phyloP scores from a whole-genome alignment of 73 alveolate genomes.

The Durusdinium trenchii region DNA sequence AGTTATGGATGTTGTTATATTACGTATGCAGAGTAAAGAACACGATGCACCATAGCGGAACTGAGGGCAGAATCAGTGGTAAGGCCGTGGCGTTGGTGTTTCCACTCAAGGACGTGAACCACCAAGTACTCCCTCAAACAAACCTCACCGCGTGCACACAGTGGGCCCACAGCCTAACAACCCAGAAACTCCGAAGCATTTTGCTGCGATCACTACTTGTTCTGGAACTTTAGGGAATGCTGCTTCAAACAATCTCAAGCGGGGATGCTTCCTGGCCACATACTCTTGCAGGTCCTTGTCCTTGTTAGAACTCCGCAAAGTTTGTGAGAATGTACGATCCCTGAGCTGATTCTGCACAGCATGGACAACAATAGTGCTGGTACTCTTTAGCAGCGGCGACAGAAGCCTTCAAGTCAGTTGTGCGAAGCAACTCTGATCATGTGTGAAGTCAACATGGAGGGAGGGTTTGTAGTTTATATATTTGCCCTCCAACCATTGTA shows the following conservation, averaged over 20 bases:
- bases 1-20: too few species aligned
- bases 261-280: background rate
- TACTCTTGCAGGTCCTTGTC: conserved; percentile 68
- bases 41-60: too few species aligned
- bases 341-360: background rate
- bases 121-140: conserved; percentile 66
- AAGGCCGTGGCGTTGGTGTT: conserved; percentile 1
- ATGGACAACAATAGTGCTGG: background rate
- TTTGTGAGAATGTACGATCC: conserved; percentile 10
- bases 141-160: background rate
- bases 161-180: background rate
- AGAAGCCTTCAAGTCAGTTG: too few species aligned
- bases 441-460: too few species aligned
- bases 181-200: too few species aligned
- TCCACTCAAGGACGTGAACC: conserved; percentile 52
- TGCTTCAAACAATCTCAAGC: background rate
- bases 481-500: too few species aligned
- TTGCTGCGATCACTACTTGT: too few species aligned
- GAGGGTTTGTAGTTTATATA: too few species aligned
- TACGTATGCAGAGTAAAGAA: too few species aligned
- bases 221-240: background rate
- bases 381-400: too few species aligned
- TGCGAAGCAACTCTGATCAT: too few species aligned
- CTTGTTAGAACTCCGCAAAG: conserved; percentile 28
- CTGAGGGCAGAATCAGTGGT: background rate